Evolutionary conservation across 1,284 basidiomycete genomes (phyloP).

Genomic region (Kwoniella shivajii): DNA sequence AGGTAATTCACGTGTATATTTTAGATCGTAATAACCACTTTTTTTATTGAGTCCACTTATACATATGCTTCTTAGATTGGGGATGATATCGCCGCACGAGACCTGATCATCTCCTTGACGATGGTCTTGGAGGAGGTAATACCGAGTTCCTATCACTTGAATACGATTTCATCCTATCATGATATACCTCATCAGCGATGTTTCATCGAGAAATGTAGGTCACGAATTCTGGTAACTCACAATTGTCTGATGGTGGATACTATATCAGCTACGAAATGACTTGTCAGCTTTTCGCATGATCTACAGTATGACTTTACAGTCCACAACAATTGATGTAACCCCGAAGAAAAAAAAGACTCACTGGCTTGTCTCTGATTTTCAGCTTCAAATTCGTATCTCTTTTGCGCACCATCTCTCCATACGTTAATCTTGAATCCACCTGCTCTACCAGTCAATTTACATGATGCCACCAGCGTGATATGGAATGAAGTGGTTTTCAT

Average conservation of each 20-base stretch:
- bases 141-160: constrained; percentile 32
- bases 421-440: constrained; percentile 84
- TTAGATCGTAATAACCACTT: no score
- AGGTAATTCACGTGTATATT: no score
- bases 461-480: constrained; percentile 79
- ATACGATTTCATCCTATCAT: constrained; percentile 40
- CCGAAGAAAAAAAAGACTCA: constrained; percentile 52
- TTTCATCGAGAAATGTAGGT: no score
- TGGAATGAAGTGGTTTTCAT: constrained; percentile 91
- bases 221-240: no score
- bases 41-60: no score
- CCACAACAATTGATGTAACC: neutral
- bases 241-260: constrained; percentile 42
- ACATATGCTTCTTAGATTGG: no score
- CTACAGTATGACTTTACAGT: neutral
- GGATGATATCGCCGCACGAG: no score
- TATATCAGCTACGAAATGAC: constrained; percentile 41
- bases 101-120: constrained; percentile 4
- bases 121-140: constrained; percentile 22
- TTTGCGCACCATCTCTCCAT: constrained; percentile 67
- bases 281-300: neutral
- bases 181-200: no score
- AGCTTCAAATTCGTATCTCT: constrained; percentile 97
- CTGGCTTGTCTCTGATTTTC: constrained; percentile 79
- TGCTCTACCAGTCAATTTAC: constrained; percentile 79